phyloP scores from a whole-genome alignment of 78 protist species.

The slime mould (Dictyostelium discoideum) region DNA sequence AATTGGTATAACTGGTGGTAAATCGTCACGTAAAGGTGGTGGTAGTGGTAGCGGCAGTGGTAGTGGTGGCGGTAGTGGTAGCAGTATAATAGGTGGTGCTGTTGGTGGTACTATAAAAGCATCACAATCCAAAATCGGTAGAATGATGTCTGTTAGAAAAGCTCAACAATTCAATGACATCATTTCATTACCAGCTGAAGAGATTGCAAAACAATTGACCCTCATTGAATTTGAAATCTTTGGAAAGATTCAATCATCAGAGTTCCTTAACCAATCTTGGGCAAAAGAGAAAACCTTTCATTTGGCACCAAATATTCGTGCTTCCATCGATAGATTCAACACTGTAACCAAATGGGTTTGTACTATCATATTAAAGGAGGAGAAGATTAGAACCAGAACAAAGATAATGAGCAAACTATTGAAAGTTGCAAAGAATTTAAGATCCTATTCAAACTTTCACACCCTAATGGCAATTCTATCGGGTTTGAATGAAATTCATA shows the following conservation, averaged over 20 bases:
- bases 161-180: slow-evolving; percentile 30
- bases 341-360: slow-evolving; percentile 65
- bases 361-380: slow-evolving; percentile 61
- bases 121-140: slow-evolving; percentile 32
- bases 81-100: not conserved
- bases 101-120: not conserved
- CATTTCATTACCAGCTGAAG: slow-evolving; percentile 61
- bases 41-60: not conserved
- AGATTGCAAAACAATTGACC: slow-evolving; percentile 68
- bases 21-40: not conserved
- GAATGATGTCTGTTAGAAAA: slow-evolving; percentile 57
- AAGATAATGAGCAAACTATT: slow-evolving; percentile 61
- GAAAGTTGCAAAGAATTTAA: slow-evolving; percentile 56
- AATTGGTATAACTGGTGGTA: not conserved
- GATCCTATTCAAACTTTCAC: slow-evolving; percentile 48
- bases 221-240: slow-evolving; percentile 63
- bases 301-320: slow-evolving; percentile 71
- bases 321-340: slow-evolving; percentile 71
- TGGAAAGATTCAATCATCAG: slow-evolving; percentile 53
- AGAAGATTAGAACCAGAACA: slow-evolving; percentile 45
- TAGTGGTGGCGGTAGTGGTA: not conserved
- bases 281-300: slow-evolving; percentile 65
- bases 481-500: slow-evolving; percentile 54
- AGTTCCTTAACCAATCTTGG: slow-evolving; percentile 82
- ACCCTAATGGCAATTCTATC: slow-evolving; percentile 72